Percentiles rank a stretch among this genome's conserved stretches.
Conservation (phyloP, 495 filamentous ascomycete genomes). For the Talaromyces thailandensis region DNA sequence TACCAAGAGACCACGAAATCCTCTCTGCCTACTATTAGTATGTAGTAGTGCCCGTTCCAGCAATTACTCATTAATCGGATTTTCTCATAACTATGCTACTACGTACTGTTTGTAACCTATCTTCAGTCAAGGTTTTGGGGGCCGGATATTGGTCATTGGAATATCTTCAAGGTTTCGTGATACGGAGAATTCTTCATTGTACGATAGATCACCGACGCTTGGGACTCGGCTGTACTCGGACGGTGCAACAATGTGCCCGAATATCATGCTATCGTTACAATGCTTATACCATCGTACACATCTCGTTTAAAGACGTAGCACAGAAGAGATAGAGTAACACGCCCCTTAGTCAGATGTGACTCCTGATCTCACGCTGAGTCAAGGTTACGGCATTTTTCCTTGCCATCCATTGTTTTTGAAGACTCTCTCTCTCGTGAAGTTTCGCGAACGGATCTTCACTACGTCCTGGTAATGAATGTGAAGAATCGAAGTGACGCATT, state of each 20-base stretch:
- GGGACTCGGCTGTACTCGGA: neutral
- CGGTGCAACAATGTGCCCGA: neutral
- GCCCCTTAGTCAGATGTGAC: neutral
- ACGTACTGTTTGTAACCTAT: too few species aligned
- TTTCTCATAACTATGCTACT: too few species aligned
- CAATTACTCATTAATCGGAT: too few species aligned
- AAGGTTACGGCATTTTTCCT: neutral
- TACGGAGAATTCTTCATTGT: neutral
- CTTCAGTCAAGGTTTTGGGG: too few species aligned
- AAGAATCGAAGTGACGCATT: neutral
- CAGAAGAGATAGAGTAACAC: neutral
- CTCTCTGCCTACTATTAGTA: too few species aligned
- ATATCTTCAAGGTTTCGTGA: too few species aligned
- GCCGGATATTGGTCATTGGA: too few species aligned
- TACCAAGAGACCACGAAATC: too few species aligned
- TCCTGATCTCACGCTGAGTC: neutral
- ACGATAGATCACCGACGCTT: neutral
- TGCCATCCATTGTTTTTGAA: neutral
- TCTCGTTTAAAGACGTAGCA: neutral
- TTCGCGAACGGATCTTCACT: neutral
- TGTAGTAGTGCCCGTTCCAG: too few species aligned
- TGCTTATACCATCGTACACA: neutral
- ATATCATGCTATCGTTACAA: neutral
- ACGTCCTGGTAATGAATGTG: neutral
- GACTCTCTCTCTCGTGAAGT: neutral